phyloP scores from a whole-genome alignment of 441 rosid species.

The Corymbia citriodora region DNA sequence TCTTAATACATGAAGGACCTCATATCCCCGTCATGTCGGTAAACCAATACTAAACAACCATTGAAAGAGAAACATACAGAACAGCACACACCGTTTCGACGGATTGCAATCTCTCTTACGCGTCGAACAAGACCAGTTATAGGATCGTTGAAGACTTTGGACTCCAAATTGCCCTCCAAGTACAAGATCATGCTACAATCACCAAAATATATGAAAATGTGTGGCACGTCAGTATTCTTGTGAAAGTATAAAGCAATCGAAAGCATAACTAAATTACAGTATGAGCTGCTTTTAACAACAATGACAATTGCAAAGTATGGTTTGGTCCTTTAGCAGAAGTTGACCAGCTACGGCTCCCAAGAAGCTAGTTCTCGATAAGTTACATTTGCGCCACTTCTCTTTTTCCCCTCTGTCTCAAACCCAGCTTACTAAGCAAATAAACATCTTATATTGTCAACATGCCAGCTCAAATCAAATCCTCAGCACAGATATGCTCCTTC shows the following conservation, averaged over 20 bases:
- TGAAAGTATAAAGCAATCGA: background rate
- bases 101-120: conserved; percentile 72
- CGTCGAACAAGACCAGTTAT: conserved; percentile 73
- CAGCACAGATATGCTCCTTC: background rate
- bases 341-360: background rate
- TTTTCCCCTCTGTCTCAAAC: background rate
- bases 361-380: background rate
- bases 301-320: background rate
- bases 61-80: background rate
- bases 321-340: background rate
- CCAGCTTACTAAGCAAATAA: background rate
- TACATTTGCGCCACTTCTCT: background rate
- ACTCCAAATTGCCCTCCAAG: conserved; percentile 86
- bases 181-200: conserved; percentile 46
- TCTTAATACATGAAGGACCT: background rate
- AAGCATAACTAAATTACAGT: background rate
- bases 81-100: conserved; percentile 48
- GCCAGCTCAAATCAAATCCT: background rate
- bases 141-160: conserved; percentile 73
- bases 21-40: background rate
- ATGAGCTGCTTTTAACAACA: background rate
- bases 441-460: background rate
- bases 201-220: background rate
- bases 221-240: background rate
- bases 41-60: background rate